Evolutionary conservation across 2,329 filamentous ascomycete genomes (phyloP).

Genomic region (Verticillium albo-atrum): DNA sequence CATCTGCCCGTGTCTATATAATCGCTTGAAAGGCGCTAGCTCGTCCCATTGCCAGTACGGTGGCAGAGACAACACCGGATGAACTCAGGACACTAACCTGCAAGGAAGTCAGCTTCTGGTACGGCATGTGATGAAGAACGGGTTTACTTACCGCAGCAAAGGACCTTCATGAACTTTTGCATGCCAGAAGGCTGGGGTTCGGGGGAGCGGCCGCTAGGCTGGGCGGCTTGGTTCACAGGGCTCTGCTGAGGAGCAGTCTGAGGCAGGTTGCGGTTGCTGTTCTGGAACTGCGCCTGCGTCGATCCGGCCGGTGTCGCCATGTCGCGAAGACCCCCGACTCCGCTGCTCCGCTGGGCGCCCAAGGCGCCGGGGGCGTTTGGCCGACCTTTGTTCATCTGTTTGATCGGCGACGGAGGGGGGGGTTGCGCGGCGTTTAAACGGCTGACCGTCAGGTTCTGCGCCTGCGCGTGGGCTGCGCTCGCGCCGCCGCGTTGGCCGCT

Average conservation of each 20-base stretch:
- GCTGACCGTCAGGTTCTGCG: constrained; percentile 67
- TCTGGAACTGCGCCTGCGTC: constrained; percentile 94
- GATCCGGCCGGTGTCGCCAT: constrained; percentile 81
- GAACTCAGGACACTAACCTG: constrained; percentile 6
- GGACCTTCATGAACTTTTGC: constrained; percentile 87
- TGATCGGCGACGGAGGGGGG: constrained; percentile 80
- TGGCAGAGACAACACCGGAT: background rate
- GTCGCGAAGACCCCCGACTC: constrained; percentile 68
- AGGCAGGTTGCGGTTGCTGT: constrained; percentile 83
- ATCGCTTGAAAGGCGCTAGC: background rate
- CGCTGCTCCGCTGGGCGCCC: constrained; percentile 72
- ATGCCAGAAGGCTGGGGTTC: constrained; percentile 76
- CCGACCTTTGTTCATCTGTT: constrained; percentile 73
- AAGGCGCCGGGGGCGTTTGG: constrained; percentile 73
- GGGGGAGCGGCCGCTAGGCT: constrained; percentile 50
- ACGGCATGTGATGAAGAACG: background rate
- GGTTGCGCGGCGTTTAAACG: constrained; percentile 94
- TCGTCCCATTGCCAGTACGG: background rate
- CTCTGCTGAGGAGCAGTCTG: constrained; percentile 58
- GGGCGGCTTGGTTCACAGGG: constrained; percentile 50
- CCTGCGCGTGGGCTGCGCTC: constrained; percentile 58
- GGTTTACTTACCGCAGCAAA: constrained; percentile 69
- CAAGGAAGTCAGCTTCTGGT: background rate
- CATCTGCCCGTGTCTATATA: background rate
- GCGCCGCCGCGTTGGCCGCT: constrained; percentile 64